phyloP scores from a whole-genome alignment of 1,284 basidiomycete genomes.

The Malassezia equina region DNA sequence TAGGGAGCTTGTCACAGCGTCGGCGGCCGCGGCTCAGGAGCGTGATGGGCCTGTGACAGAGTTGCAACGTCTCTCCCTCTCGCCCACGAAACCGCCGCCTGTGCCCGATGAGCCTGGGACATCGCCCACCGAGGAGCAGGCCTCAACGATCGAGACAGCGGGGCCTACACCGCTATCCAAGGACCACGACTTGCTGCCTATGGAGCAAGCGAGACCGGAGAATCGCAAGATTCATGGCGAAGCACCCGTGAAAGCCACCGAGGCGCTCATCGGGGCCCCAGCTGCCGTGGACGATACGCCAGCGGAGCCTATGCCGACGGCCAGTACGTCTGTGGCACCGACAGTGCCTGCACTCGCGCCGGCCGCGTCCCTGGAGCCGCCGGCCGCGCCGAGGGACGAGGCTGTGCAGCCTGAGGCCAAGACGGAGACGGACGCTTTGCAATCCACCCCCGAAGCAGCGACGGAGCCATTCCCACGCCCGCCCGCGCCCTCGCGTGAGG shows the following conservation, averaged over 20 bases:
- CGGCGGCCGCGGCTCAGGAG: background rate
- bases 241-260: background rate
- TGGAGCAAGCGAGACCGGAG: no score
- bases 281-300: background rate
- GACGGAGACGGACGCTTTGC: background rate
- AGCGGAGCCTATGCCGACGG: no score
- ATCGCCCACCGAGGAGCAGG: background rate
- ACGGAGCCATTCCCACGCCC: no score
- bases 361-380: background rate
- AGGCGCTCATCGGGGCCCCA: no score
- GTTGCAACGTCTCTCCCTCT: background rate
- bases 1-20: background rate
- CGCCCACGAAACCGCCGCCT: background rate
- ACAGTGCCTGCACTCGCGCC: no score
- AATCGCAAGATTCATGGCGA: no score
- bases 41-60: background rate
- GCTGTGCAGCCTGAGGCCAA: background rate
- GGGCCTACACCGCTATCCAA: slow-evolving; percentile 2
- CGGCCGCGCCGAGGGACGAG: no score
- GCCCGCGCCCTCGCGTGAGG: background rate
- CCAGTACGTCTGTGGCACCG: no score
- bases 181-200: background rate
- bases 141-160: background rate
- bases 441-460: no score
- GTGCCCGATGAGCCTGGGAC: background rate